A percentile compares a stretch with the other conserved stretches of the same genome.
Evolutionary conservation across 768 basidiomycete genomes (phyloP).

Genomic region (Cystobasidium onofrii): DNA sequence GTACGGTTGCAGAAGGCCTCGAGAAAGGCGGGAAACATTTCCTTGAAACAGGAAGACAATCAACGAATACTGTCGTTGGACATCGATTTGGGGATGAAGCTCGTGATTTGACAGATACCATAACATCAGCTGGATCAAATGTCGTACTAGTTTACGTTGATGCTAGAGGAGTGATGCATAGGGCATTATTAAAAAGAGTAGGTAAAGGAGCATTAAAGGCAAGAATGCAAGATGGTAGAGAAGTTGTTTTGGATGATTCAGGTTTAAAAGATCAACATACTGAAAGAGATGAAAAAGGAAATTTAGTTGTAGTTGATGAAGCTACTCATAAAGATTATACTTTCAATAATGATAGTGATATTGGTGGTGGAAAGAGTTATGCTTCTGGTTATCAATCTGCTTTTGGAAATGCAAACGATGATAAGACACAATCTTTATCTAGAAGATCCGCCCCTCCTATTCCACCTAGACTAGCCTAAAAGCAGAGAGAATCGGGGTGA

Average conservation of each 20-base stretch:
- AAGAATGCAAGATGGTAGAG: conserved; percentile 22
- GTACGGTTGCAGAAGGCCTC: conserved; percentile 13
- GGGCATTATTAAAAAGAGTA: conserved; percentile 20
- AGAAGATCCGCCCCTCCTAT: background rate
- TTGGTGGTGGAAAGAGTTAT: background rate
- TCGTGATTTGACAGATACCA: conserved; percentile 14
- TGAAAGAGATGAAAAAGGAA: conserved; percentile 22
- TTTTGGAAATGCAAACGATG: background rate
- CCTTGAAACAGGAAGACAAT: conserved; percentile 10
- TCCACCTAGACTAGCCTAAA: background rate
- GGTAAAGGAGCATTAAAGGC: conserved; percentile 27
- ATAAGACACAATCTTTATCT: background rate
- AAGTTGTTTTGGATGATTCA: conserved; percentile 28
- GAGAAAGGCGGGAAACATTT: conserved; percentile 26
- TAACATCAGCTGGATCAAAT: conserved; percentile 18
- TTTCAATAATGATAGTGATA: background rate
- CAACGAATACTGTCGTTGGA: conserved; percentile 21
- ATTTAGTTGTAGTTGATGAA: conserved; percentile 24
- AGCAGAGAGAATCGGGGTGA: too few relatives aligned
- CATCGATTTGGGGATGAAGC: conserved; percentile 25
- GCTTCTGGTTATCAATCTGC: background rate
- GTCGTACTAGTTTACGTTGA: conserved; percentile 30
- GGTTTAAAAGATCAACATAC: conserved; percentile 24
- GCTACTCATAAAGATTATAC: background rate
- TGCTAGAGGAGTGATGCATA: conserved; percentile 24